Evolutionary conservation across 2,329 filamentous ascomycete genomes (phyloP).

Genomic region (Stagonosporopsis cucurbitacearum): DNA sequence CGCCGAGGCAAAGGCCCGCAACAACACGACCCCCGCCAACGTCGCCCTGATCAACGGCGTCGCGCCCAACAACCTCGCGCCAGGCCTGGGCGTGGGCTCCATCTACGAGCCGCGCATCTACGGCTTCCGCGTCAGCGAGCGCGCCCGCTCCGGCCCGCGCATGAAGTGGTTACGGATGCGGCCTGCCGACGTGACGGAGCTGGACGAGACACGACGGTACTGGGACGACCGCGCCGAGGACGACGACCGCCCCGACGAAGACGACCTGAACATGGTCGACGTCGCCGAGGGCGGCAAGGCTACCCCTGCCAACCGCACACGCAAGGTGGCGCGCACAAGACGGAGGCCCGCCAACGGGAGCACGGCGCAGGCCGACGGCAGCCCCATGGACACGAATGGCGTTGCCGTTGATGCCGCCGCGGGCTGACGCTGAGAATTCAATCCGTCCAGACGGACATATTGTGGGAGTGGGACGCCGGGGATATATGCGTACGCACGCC

Average conservation of each 20-base stretch:
- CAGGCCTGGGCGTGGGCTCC: slow-evolving; percentile 79
- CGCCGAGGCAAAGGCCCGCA: slow-evolving; percentile 41
- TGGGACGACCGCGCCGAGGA: slow-evolving; percentile 54
- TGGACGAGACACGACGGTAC: slow-evolving; percentile 72
- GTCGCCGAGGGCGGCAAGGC: slow-evolving; percentile 42
- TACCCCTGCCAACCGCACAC: slow-evolving; percentile 39
- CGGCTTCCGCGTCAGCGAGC: slow-evolving; percentile 91
- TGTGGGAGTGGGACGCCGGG: too few species aligned
- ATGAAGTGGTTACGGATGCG: slow-evolving; percentile 97
- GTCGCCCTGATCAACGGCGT: slow-evolving; percentile 76
- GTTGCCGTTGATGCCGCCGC: slow-evolving; percentile 41
- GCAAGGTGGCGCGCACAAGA: slow-evolving; percentile 48
- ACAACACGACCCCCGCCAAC: slow-evolving; percentile 44
- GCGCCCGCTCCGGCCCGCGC: slow-evolving; percentile 85
- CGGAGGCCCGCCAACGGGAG: slow-evolving; percentile 44
- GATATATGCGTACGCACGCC: too few species aligned
- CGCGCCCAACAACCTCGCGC: slow-evolving; percentile 83
- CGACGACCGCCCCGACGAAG: slow-evolving; percentile 46
- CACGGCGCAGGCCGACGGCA: slow-evolving; percentile 33
- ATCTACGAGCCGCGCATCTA: slow-evolving; percentile 97
- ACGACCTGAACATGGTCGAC: slow-evolving; percentile 50
- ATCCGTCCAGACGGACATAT: too few species aligned
- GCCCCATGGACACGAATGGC: slow-evolving; percentile 52
- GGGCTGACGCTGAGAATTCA: slow-evolving; percentile 21
- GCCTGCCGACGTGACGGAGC: slow-evolving; percentile 77